These are phyloP conservation scores for Tuber umbilicatum DNA, from an alignment of 495 filamentous ascomycete genomes.

Conservation along the genomic window DNA sequence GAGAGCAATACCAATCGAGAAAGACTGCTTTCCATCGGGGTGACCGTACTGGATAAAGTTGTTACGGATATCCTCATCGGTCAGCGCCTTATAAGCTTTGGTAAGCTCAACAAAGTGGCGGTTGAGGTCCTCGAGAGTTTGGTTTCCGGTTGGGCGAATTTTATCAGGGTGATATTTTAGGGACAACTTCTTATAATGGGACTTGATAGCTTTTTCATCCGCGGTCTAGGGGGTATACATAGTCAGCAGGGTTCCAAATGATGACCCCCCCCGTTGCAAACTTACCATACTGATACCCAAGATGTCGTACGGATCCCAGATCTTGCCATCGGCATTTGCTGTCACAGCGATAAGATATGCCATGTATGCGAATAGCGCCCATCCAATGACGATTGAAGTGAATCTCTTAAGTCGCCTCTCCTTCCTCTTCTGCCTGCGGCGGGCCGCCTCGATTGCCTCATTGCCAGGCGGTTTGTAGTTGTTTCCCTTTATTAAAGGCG, in stretches of 20 bases:
- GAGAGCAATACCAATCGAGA: constrained; percentile 94
- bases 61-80: constrained; percentile 92
- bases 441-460: constrained; percentile 75
- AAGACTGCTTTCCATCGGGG: constrained; percentile 95
- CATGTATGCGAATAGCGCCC: constrained; percentile 84
- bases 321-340: constrained; percentile 43
- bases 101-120: constrained; percentile 85
- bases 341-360: constrained; percentile 72
- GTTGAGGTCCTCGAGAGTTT: constrained; percentile 79
- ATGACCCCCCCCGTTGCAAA: constrained; percentile 10
- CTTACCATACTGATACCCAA: constrained; percentile 72
- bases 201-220: constrained; percentile 83
- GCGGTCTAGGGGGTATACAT: constrained; percentile 54
- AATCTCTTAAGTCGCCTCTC: constrained; percentile 85
- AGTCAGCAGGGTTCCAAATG: constrained; percentile 22
- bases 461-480: constrained; percentile 74
- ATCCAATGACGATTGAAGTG: constrained; percentile 66
- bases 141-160: constrained; percentile 69
- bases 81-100: constrained; percentile 95
- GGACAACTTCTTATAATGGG: constrained; percentile 75
- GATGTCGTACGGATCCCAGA: constrained; percentile 96
- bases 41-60: constrained; percentile 95
- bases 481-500: constrained; percentile 60
- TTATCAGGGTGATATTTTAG: constrained; percentile 91
- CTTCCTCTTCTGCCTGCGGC: constrained; percentile 80